Evolutionary conservation across 148 eudicot species (phyloP).

Genomic region (Heliosperma pusillum): DNA sequence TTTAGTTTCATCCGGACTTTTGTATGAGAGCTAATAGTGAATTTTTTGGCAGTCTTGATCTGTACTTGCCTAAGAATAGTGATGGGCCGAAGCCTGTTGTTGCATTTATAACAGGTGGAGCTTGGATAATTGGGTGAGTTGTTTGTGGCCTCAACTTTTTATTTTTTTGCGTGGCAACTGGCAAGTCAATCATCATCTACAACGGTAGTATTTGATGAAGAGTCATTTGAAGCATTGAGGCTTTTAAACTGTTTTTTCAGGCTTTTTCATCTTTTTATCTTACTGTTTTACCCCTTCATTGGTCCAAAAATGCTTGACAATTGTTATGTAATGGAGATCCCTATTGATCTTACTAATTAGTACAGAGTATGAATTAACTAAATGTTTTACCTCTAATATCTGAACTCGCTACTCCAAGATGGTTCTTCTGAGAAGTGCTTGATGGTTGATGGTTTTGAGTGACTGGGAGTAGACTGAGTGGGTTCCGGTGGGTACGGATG

Average conservation of each 20-base stretch:
- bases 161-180: neutral
- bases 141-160: neutral
- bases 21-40: neutral
- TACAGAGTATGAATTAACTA: neutral
- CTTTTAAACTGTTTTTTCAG: neutral
- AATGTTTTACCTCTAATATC: neutral
- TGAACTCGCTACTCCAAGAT: neutral
- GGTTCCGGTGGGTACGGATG: too few relatives aligned
- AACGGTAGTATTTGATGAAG: neutral
- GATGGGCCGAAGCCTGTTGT: conserved; percentile 73
- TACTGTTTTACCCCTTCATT: neutral
- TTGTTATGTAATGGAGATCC: neutral
- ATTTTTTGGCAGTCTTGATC: conserved; percentile 67
- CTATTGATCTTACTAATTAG: neutral
- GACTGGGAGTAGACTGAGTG: neutral
- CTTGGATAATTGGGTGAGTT: conserved; percentile 98
- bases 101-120: conserved; percentile 94
- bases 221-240: neutral
- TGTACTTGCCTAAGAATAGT: conserved; percentile 64
- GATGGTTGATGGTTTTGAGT: neutral
- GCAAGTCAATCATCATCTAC: neutral
- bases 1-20: neutral
- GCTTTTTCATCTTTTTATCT: neutral
- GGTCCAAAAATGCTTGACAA: neutral
- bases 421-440: neutral